These are phyloP conservation scores for Mesembryanthemum crystallinum DNA, from an alignment of 148 eudicot genomes.

Conservation along the genomic window DNA sequence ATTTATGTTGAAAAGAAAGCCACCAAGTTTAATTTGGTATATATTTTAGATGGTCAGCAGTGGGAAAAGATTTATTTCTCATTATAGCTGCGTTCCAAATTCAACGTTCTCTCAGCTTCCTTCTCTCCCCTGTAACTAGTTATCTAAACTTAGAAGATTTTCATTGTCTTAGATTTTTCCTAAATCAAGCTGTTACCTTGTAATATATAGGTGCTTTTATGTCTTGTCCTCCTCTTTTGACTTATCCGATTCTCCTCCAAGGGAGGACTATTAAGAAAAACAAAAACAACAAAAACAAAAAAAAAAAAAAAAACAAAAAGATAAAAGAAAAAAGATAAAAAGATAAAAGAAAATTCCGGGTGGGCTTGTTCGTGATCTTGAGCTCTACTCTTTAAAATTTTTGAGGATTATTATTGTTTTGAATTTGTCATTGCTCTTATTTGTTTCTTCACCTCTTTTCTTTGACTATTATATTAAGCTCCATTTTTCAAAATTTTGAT, in stretches of 20 bases:
- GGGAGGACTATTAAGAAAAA: conserved; percentile 6
- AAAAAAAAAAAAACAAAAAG: no score
- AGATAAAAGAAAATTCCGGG: no score
- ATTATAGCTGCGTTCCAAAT: conserved; percentile 18
- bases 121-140: no score
- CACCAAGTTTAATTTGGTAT: conserved; percentile 27
- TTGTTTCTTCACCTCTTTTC: neutral
- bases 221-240: conserved; percentile 29
- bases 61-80: conserved; percentile 10
- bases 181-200: conserved; percentile 20
- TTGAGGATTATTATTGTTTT: neutral
- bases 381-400: no score
- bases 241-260: conserved; percentile 26
- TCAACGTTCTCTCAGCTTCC: conserved; percentile 7
- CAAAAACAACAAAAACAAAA: conserved; percentile 24
- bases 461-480: conserved; percentile 3
- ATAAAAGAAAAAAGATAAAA: no score
- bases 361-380: conserved; percentile 23
- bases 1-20: neutral
- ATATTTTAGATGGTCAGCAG: conserved; percentile 17
- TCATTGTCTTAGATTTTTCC: conserved; percentile 20
- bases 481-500: neutral
- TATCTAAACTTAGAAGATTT: no score
- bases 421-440: neutral
- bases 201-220: conserved; percentile 17